Evolutionary conservation across 2,329 filamentous ascomycete species (phyloP).

Genomic region (Microsporum audouinii): DNA sequence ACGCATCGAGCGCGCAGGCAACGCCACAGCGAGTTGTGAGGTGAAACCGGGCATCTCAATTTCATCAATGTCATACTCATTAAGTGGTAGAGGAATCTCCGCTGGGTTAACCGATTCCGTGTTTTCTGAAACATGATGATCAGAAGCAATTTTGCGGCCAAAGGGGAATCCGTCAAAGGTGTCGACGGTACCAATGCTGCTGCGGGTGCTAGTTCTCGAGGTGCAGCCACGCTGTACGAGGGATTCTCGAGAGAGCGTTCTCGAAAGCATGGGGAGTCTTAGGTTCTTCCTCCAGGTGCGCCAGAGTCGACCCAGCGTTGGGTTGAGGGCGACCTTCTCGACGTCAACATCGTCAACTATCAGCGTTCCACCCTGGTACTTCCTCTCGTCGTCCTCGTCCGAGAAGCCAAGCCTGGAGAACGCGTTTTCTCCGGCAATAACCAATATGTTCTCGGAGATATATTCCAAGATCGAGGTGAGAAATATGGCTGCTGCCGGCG

Average conservation of each 20-base stretch:
- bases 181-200: conserved; percentile 26
- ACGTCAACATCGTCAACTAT: conserved; percentile 86
- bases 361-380: conserved; percentile 41
- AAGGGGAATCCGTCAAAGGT: conserved; percentile 7
- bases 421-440: conserved; percentile 77
- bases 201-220: conserved; percentile 25
- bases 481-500: conserved; percentile 88
- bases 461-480: conserved; percentile 89
- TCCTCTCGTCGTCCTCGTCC: conserved; percentile 30
- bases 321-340: conserved; percentile 82
- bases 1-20: conserved; percentile 20
- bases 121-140: conserved; percentile 5
- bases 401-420: conserved; percentile 44
- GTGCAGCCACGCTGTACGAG: conserved; percentile 23
- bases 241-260: conserved; percentile 34
- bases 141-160: conserved; percentile 2
- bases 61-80: conserved; percentile 59
- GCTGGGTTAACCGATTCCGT: conserved; percentile 39
- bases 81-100: conserved; percentile 57
- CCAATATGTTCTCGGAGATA: conserved; percentile 78
- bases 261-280: conserved; percentile 26
- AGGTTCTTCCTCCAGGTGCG: conserved; percentile 81
- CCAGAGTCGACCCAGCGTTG: conserved; percentile 82
- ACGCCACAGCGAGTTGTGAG: conserved; percentile 15
- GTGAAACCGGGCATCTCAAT: conserved; percentile 67